These are phyloP conservation scores for Rachicladosporium sp. DNA, from an alignment of 2,329 filamentous ascomycete species.

Conservation along the genomic window DNA sequence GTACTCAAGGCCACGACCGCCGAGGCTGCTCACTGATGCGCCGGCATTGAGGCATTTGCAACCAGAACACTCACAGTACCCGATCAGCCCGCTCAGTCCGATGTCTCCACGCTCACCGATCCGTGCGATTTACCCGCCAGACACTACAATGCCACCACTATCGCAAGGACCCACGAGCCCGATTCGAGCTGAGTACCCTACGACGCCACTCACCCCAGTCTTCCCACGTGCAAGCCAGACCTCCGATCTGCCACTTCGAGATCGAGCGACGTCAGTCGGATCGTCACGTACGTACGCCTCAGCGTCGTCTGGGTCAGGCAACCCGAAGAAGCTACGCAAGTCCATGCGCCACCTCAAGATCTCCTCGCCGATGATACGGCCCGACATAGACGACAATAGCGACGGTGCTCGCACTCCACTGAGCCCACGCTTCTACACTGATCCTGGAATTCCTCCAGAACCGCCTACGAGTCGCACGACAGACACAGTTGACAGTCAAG, in stretches of 20 bases:
- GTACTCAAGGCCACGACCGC: slow-evolving; percentile 6
- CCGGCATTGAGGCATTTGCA: slow-evolving; percentile 17
- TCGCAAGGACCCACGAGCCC: slow-evolving; percentile 15
- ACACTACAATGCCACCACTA: slow-evolving; percentile 12
- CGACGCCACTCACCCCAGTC: neutral
- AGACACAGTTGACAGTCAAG: slow-evolving; percentile 18
- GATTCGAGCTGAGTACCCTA: slow-evolving; percentile 15
- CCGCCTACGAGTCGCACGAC: slow-evolving; percentile 27
- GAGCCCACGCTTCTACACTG: slow-evolving; percentile 42
- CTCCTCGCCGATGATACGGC: slow-evolving; percentile 36
- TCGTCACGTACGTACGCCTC: slow-evolving; percentile 14
- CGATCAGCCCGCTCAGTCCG: slow-evolving; percentile 23
- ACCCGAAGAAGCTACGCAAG: slow-evolving; percentile 14
- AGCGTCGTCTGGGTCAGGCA: no score
- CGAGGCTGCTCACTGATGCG: slow-evolving; percentile 15
- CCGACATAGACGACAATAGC: slow-evolving; percentile 28
- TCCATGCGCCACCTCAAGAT: slow-evolving; percentile 45
- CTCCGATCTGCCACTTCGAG: neutral
- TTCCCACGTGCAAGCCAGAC: neutral
- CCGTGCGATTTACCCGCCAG: slow-evolving; percentile 36
- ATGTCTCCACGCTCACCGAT: slow-evolving; percentile 26
- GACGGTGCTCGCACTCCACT: slow-evolving; percentile 38
- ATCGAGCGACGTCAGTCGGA: neutral
- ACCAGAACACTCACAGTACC: slow-evolving; percentile 3
- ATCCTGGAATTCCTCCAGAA: slow-evolving; percentile 42